Conservation (phyloP, 208 protist species). For the Trypanosoma melophagium region DNA sequence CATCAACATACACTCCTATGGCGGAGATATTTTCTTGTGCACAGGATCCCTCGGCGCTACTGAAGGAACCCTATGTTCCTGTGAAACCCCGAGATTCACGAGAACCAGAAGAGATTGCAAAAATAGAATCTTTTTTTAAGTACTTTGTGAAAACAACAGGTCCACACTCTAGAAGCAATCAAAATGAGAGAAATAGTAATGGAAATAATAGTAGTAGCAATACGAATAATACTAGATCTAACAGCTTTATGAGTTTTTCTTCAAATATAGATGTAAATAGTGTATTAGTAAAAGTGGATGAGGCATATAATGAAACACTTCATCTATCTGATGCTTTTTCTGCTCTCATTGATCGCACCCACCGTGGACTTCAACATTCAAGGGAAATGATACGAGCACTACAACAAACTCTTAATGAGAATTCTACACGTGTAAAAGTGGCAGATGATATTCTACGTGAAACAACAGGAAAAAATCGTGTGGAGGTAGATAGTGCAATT, state of each 20-base stretch:
- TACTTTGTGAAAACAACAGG: not conserved
- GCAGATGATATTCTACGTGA: conserved; percentile 60
- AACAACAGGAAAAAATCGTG: conserved; percentile 32
- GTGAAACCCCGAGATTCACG: not conserved
- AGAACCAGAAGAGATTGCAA: conserved; percentile 13
- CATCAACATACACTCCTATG: not conserved
- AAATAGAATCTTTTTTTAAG: conserved; percentile 15
- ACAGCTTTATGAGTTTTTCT: not conserved
- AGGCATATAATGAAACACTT: conserved; percentile 1
- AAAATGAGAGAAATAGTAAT: not conserved
- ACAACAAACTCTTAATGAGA: conserved; percentile 49
- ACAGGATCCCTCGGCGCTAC: not conserved
- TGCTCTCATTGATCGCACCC: conserved; percentile 41
- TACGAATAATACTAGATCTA: too few relatives aligned
- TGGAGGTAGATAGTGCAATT: conserved; percentile 43
- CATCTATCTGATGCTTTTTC: conserved; percentile 31
- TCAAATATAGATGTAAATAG: not conserved
- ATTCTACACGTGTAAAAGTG: conserved; percentile 55
- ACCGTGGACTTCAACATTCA: conserved; percentile 31
- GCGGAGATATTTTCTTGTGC: conserved; percentile 15
- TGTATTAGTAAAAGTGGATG: conserved; percentile 1
- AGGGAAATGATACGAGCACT: conserved; percentile 39
- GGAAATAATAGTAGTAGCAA: too few relatives aligned
- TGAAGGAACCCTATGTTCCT: not conserved
- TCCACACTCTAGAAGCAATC: not conserved